These are phyloP conservation scores for Cenchrus americanus DNA, from an alignment of 176 grass and related monocot genomes.

Conservation along the genomic window DNA sequence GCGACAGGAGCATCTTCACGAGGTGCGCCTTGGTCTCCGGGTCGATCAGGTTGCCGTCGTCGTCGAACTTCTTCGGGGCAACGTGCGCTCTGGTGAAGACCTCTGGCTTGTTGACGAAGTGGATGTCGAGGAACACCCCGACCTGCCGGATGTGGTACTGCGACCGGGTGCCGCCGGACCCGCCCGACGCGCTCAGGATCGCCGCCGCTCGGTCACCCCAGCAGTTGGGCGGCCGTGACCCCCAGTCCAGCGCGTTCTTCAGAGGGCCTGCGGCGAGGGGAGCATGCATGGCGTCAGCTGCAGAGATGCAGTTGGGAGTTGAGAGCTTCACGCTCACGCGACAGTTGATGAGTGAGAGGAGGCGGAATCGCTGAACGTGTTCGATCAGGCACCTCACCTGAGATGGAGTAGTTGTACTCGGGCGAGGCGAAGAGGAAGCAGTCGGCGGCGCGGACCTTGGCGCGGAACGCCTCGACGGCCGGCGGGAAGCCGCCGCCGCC, in stretches of 20 bases:
- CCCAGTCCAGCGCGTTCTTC: conserved; percentile 94
- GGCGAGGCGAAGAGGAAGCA: conserved; percentile 86
- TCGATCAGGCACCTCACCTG: conserved; percentile 60
- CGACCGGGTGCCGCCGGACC: conserved; percentile 61
- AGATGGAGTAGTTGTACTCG: conserved; percentile 92
- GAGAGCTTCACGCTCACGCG: neutral
- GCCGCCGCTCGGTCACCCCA: conserved; percentile 69
- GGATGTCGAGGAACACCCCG: conserved; percentile 68
- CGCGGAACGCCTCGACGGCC: conserved; percentile 73
- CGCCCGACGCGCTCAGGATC: conserved; percentile 65
- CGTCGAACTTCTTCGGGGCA: conserved; percentile 59
- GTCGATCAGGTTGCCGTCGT: conserved; percentile 64
- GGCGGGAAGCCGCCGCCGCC: conserved; percentile 49
- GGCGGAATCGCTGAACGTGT: too few relatives aligned
- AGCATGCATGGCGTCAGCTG: too few relatives aligned
- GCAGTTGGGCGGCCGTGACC: conserved; percentile 63
- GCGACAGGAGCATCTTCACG: conserved; percentile 55
- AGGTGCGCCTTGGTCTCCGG: conserved; percentile 53
- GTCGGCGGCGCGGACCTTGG: conserved; percentile 57
- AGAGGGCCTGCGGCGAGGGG: conserved; percentile 52
- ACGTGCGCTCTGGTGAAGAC: conserved; percentile 55
- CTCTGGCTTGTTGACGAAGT: conserved; percentile 92
- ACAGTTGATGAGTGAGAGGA: too few relatives aligned
- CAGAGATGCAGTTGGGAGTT: neutral
- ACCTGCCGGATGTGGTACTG: conserved; percentile 83